Evolutionary conservation across 768 basidiomycete species (phyloP), one percentile per base, ranked within the genome.

Genomic region (Hemileccinum rubropunctum): DNA sequence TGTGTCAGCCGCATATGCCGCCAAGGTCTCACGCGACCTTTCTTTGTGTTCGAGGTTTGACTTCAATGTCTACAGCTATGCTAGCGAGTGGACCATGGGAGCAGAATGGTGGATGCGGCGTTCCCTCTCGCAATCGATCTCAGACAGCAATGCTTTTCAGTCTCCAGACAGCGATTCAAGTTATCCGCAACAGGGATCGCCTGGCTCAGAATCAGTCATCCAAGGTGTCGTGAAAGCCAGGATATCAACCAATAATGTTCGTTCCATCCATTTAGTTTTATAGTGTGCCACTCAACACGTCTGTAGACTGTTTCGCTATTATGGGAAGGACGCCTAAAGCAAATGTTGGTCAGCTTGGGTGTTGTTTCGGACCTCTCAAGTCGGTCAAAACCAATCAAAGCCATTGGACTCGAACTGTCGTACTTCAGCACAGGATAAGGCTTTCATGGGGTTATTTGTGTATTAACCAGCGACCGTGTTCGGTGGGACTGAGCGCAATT

Each of bases 61-160:
- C 64, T 93, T 98, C 71, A 98, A 98, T 62, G 81, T 95, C 23
- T 97, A 98, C 65, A 94, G 91, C 69, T 98, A 93, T 67, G 92
- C 95, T 58, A 94, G 91, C 67, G 95, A 98, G 66, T 88, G 94
- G 87, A 87, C 91, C 10, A 81, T 98, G 73, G 95, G 95, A 3
- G 87, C 89, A 1, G 95, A 98, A 66, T 97, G 92, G 91, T 97
- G 92, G 93, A 79, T 93, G 64, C 80, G 92, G 18, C 79, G 83
- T 20, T 71, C 76, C 5, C 70, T 68, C 17, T 59, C 68, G 12
- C 66, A 69, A 46, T 53, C 62, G 8, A 45, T 45, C 28, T 48
- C 51, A 13, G 58, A 65, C 13, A 38, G 34, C 4, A 54, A 59
- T 34, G 13, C 46, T 35, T 15, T 47, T 14, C 52, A 20, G 37